A percentile compares a stretch with the other conserved stretches of the same genome.
These are phyloP conservation scores for Mycocentrospora acerina DNA, from an alignment of 2,329 filamentous ascomycete genomes.

Conservation along the genomic window DNA sequence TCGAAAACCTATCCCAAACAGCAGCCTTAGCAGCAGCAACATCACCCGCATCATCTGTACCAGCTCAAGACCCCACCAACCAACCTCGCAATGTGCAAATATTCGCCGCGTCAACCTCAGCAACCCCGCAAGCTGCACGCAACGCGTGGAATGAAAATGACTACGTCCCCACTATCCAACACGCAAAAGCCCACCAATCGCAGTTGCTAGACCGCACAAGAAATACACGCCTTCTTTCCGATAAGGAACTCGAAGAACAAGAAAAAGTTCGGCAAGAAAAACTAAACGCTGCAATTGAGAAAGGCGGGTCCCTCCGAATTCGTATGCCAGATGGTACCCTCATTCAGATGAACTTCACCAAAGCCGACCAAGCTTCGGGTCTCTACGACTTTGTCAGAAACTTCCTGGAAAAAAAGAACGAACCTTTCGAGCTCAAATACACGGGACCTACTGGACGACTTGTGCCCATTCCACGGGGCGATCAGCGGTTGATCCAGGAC, in stretches of 20 bases:
- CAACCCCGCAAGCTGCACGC: conserved; percentile 74
- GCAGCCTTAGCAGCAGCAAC: conserved; percentile 24
- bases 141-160: conserved; percentile 69
- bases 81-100: conserved; percentile 61
- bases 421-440: conserved; percentile 72
- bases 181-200: conserved; percentile 73
- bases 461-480: conserved; percentile 46
- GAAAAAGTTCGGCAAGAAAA: conserved; percentile 66
- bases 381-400: conserved; percentile 74
- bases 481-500: conserved; percentile 66
- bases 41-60: conserved; percentile 17
- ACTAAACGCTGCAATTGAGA: conserved; percentile 61
- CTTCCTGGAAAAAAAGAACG: conserved; percentile 65
- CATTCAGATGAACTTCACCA: conserved; percentile 70
- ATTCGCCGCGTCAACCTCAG: conserved; percentile 74
- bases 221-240: conserved; percentile 78
- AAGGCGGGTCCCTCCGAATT: conserved; percentile 71
- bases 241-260: conserved; percentile 75
- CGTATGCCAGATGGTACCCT: conserved; percentile 86
- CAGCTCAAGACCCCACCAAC: conserved; percentile 14
- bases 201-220: conserved; percentile 62
- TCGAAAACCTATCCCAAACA: conserved; percentile 20
- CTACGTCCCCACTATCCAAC: conserved; percentile 73
- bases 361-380: conserved; percentile 66
- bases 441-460: conserved; percentile 56